Evolutionary conservation across 225 moss, liverwort and hornwort species (phyloP).

Genomic region (Polytrichum commune): DNA sequence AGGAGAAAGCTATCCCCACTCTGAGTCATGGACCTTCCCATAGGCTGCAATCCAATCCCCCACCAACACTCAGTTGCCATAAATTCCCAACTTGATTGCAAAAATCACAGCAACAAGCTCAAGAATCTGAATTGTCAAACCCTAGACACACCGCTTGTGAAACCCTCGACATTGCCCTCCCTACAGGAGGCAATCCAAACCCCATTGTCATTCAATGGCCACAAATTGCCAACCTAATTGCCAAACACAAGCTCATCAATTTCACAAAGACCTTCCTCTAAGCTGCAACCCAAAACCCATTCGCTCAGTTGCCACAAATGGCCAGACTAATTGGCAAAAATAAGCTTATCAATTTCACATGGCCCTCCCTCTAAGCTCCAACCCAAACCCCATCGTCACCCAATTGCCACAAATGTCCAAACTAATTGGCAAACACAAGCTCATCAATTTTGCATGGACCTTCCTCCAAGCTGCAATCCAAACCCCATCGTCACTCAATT

Average conservation of each 20-base stretch:
- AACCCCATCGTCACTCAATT: not conserved
- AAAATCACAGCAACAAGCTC: not conserved
- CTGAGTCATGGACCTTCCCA: conserved; percentile 38
- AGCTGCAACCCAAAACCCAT: too few species aligned
- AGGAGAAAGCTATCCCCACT: conserved; percentile 65
- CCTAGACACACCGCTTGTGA: not conserved
- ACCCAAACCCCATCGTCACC: too few species aligned
- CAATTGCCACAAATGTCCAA: too few species aligned
- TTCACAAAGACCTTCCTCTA: not conserved
- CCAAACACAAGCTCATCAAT: not conserved
- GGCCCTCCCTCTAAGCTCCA: not conserved
- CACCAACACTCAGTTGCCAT: not conserved
- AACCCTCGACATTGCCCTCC: conserved; percentile 2
- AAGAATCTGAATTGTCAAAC: not conserved
- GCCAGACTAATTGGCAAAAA: too few species aligned
- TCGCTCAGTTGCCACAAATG: too few species aligned
- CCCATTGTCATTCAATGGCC: not conserved
- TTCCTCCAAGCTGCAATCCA: not conserved
- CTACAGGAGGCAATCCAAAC: not conserved
- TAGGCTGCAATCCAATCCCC: conserved; percentile 43
- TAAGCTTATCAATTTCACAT: too few species aligned
- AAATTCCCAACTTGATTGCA: not conserved
- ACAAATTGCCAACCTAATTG: not conserved
- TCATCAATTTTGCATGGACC: too few species aligned
- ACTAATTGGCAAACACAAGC: too few species aligned